Evolutionary conservation across 805 yeast genomes (phyloP), one percentile per base, ranked within the genome.

Genomic region (Ogataea siamensis): DNA sequence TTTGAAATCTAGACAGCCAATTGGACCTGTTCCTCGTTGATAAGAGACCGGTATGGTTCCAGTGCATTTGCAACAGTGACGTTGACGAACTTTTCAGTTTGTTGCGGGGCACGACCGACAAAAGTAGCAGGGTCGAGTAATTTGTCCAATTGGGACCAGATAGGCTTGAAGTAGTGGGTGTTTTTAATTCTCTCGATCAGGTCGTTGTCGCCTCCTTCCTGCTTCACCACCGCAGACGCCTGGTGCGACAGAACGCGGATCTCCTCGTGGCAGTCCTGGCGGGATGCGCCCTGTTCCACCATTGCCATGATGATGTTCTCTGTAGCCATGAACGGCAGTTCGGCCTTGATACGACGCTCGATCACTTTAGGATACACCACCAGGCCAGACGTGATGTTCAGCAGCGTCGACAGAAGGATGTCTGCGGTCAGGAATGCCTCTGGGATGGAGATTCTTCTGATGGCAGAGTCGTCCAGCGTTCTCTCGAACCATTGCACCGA

Each of bases 401-500:
- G 73, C 66, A 93, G 68, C 34, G 99, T 93, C 18, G 94, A 78
- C 52, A 91, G 72, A 50, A 93, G 73, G 56, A 91, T 91, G 66
- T 93, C 99, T 13, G 96, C 93, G 39, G 98, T 88, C 63, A 93
- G 73, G 70, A 93, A 93, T 3, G 98, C 98, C 35, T 95, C 86
- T 33, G 99, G 99, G 48, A 93, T 71, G 16, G 96, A 84, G 55
- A 93, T 93, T 73, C 99, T 83, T 71, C 99, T 84, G 58, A 91
- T 91, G 37, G 99, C 99, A 41, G 95, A 84, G 67, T 93, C 99
- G 67, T 93, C 99, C 59, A 93, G 76, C 23, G 99, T 93, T 72
- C 99, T 86, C 73, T 93, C 99, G 62, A 93, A 93, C 99, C 99
- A 93, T 71, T 93, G 99, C 35, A 93, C 98, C 23, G 96, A 83